These are phyloP conservation scores for Przewalskia tangutica DNA, from an alignment of 257 asterid species.

Conservation along the genomic window DNA sequence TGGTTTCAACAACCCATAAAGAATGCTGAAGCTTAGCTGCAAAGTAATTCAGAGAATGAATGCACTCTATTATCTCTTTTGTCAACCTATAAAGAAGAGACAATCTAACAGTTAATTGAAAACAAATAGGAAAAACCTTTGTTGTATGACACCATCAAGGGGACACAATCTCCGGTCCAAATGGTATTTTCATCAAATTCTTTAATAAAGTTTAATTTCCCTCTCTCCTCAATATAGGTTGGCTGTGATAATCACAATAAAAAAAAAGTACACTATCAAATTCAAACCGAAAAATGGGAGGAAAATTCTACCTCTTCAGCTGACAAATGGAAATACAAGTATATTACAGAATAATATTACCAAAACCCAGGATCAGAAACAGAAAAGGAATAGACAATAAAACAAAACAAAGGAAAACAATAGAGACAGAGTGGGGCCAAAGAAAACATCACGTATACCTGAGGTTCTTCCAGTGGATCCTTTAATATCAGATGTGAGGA, in stretches of 20 bases:
- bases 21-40: constrained; percentile 90
- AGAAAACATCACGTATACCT: constrained; percentile 32
- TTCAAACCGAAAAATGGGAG: neutral
- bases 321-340: neutral
- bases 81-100: neutral
- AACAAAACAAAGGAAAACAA: constrained; percentile 2
- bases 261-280: constrained; percentile 4
- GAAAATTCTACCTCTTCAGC: neutral
- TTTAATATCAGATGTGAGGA: constrained; percentile 74
- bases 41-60: constrained; percentile 10
- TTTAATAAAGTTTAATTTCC: constrained; percentile 54
- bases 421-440: neutral
- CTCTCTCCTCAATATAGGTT: constrained; percentile 78
- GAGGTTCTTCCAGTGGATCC: constrained; percentile 89
- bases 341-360: neutral
- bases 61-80: neutral
- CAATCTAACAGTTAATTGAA: neutral
- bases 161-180: constrained; percentile 78
- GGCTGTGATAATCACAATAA: constrained; percentile 28
- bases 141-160: constrained; percentile 76
- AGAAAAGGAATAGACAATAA: neutral
- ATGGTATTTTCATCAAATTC: constrained; percentile 88
- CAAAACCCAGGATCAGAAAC: neutral
- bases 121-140: constrained; percentile 40
- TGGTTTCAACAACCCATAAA: constrained; percentile 74